A percentile compares a stretch with the other conserved stretches of the same genome.
phyloP scores from a whole-genome alignment of 805 yeast genomes.

The Candida silvicultrix region DNA sequence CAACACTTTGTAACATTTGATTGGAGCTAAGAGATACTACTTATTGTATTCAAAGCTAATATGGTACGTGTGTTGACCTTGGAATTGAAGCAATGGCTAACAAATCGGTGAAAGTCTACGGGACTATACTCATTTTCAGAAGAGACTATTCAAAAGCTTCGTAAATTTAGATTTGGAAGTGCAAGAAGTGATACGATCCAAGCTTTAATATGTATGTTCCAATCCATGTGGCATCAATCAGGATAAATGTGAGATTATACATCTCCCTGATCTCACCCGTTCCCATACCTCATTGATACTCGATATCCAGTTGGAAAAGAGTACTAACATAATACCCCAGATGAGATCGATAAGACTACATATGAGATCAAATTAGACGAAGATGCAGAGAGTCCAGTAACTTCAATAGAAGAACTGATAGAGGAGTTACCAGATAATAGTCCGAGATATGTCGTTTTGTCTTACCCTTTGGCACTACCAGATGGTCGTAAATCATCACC shows the following conservation, averaged over 20 bases:
- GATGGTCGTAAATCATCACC: slow-evolving; percentile 78
- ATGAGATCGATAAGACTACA: slow-evolving; percentile 48
- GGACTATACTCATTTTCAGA: slow-evolving; percentile 57
- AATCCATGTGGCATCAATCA: too few relatives aligned
- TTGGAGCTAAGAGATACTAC: background rate
- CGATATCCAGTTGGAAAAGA: too few relatives aligned
- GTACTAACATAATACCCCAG: slow-evolving; percentile 21
- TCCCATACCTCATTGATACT: too few relatives aligned
- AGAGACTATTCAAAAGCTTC: slow-evolving; percentile 52
- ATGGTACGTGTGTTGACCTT: background rate
- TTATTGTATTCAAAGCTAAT: background rate
- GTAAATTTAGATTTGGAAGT: slow-evolving; percentile 69
- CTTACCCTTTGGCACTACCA: slow-evolving; percentile 60
- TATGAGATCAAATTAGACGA: slow-evolving; percentile 47
- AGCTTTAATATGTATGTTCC: slow-evolving; percentile 55
- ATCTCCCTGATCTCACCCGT: too few relatives aligned
- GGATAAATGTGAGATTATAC: too few relatives aligned
- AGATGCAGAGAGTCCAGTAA: slow-evolving; percentile 36
- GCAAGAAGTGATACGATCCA: slow-evolving; percentile 57
- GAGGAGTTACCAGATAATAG: slow-evolving; percentile 79
- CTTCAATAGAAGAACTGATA: slow-evolving; percentile 51
- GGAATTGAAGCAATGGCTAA: background rate
- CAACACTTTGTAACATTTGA: background rate
- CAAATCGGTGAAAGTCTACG: slow-evolving; percentile 29
- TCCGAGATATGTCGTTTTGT: slow-evolving; percentile 70